Conservation (phyloP, 345 rosid species). For the Populus pruinosa region DNA sequence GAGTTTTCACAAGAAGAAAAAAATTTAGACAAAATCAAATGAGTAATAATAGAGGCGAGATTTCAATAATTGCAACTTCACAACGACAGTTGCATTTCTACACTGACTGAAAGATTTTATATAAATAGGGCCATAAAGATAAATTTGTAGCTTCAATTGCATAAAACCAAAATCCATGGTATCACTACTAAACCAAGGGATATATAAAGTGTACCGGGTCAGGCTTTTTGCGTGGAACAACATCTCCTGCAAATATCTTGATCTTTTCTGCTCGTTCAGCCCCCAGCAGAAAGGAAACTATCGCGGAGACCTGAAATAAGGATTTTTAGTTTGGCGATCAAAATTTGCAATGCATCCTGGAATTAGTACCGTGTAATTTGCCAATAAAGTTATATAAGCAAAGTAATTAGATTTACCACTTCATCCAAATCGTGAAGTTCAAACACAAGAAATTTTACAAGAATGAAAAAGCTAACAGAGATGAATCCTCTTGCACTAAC, state of each 20-base stretch:
- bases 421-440: neutral
- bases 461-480: neutral
- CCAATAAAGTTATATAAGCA: neutral
- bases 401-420: neutral
- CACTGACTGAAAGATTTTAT: neutral
- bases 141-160: neutral
- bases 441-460: neutral
- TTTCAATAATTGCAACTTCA: neutral
- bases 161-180: neutral
- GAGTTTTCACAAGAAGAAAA: neutral
- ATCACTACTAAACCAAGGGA: neutral
- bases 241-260: conserved; percentile 91
- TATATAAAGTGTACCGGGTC: conserved; percentile 53
- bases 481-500: neutral
- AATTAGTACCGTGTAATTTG: neutral
- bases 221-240: conserved; percentile 87
- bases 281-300: conserved; percentile 87
- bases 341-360: conserved; percentile 1
- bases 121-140: neutral
- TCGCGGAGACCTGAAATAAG: conserved; percentile 73
- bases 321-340: neutral
- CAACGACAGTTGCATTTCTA: neutral
- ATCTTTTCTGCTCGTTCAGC: conserved; percentile 81
- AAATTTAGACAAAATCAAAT: neutral
- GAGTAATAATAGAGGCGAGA: neutral